These are phyloP conservation scores for Cladophialophora exuberans DNA, from an alignment of 2,329 filamentous ascomycete genomes.

Conservation along the genomic window DNA sequence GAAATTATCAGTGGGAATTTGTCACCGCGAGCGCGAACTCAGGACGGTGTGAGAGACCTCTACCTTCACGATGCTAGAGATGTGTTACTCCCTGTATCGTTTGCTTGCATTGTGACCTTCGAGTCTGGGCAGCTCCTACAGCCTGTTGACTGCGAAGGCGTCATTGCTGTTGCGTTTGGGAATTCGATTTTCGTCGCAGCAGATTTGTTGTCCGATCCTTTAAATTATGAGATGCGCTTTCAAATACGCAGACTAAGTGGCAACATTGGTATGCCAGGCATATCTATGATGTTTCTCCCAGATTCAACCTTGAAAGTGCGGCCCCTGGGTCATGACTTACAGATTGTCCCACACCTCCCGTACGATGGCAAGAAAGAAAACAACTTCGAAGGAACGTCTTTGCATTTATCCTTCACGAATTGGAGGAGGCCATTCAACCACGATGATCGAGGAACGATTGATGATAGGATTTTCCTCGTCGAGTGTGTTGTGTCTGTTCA, in stretches of 20 bases:
- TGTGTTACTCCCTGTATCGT: background rate
- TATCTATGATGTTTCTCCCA: slow-evolving; percentile 28
- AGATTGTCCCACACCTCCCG: background rate
- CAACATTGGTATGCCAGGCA: slow-evolving; percentile 30
- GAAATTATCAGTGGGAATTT: background rate
- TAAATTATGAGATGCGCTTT: background rate
- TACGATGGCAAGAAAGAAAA: slow-evolving; percentile 24
- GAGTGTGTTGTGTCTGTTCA: slow-evolving; percentile 32
- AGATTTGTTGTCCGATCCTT: slow-evolving; percentile 33
- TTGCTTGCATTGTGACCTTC: background rate
- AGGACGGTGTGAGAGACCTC: background rate
- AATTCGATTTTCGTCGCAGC: slow-evolving; percentile 35
- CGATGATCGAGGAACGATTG: slow-evolving; percentile 2
- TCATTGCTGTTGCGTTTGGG: slow-evolving; percentile 34
- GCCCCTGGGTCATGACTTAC: background rate
- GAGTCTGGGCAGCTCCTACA: background rate
- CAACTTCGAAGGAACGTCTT: slow-evolving; percentile 24
- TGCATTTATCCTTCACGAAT: slow-evolving; percentile 28
- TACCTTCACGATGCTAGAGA: background rate
- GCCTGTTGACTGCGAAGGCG: slow-evolving; percentile 18
- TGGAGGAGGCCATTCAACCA: slow-evolving; percentile 15
- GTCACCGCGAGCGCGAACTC: too few relatives aligned
- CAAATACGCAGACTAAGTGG: slow-evolving; percentile 33
- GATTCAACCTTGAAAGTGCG: background rate
- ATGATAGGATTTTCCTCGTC: slow-evolving; percentile 21